Evolutionary conservation across 169 alveolate species (phyloP), one percentile per base, ranked within the genome.

Genomic region (Plasmodium blacklocki): DNA sequence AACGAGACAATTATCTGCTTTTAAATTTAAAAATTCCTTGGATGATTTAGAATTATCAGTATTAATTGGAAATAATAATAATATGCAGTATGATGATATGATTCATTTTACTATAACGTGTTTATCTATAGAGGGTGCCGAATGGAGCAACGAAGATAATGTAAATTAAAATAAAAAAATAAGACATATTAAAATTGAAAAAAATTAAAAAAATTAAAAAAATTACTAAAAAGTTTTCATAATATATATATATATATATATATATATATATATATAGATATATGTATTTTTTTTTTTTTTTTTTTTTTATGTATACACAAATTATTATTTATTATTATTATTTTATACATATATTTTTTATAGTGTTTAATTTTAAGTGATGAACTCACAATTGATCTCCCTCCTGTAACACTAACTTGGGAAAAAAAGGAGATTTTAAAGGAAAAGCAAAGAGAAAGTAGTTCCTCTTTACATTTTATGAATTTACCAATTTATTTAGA

Each of bases 401-500:
- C 96, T 43, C 93, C 95, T 18, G 92, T 94, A 29, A 90, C 93
- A 23, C 54, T 95, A n/a, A 94, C 94, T 73, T 96, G 98, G 98
- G 93, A 71, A 18, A 88, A 88, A 62, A 89, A 74, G 26, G 59
- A 64, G 11, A 32, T 23, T 32, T 72, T 88, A 50, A 89, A 73
- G 73, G 85, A 76, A 43, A 78, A 73, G 56, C 60, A 93, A 12
- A 71, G 60, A 58, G 96, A 96, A 74, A 86, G 76, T 14, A 39
- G 47, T 39, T 89, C 92, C 56, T 74, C 88, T 12, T 75, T 72
- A 58, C 66, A 67, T 49, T 91, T 92, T 74, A 88, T 93, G 91
- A 90, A 92, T 54, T 80, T 96, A 21, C 98, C 97, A 58, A 96
- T 95, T 50, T 96, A 96, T 93, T 72, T 96, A 88, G 96, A 96